These are phyloP conservation scores for Wickerhamiella azyma DNA, from an alignment of 805 yeast genomes.

Conservation along the genomic window DNA sequence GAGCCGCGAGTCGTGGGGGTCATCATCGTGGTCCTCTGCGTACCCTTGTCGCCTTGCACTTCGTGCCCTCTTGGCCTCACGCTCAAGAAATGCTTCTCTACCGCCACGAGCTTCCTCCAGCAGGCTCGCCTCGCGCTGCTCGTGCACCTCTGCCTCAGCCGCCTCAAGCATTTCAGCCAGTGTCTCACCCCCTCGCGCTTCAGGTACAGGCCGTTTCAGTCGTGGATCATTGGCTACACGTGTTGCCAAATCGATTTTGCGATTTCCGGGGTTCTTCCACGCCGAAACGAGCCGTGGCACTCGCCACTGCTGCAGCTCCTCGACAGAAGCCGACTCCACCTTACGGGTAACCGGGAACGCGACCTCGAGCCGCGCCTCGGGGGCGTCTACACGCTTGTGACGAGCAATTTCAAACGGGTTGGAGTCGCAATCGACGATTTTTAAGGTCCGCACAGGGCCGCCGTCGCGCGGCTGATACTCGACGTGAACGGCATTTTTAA, in stretches of 20 bases:
- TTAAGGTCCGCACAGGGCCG: conserved; percentile 33
- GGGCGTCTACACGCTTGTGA: conserved; percentile 57
- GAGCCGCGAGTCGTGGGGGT: conserved; percentile 45
- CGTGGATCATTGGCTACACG: conserved; percentile 43
- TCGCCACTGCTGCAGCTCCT: conserved; percentile 67
- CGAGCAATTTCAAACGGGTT: conserved; percentile 85
- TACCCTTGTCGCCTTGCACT: neutral
- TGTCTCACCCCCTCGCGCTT: conserved; percentile 44
- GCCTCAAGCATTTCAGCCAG: neutral
- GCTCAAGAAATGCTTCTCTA: conserved; percentile 41
- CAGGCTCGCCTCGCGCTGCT: conserved; percentile 27
- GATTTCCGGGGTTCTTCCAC: conserved; percentile 92
- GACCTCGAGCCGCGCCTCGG: conserved; percentile 60
- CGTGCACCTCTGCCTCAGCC: conserved; percentile 32
- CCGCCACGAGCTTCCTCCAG: conserved; percentile 27
- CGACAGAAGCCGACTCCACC: conserved; percentile 41
- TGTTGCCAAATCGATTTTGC: conserved; percentile 66
- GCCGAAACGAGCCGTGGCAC: conserved; percentile 87
- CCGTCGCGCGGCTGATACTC: conserved; percentile 32
- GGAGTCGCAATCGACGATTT: conserved; percentile 49
- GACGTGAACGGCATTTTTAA: conserved; percentile 31
- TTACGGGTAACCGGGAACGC: conserved; percentile 46
- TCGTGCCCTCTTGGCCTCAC: conserved; percentile 30
- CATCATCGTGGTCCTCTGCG: conserved; percentile 30
- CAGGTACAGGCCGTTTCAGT: conserved; percentile 24